Evolutionary conservation across 169 alveolate genomes (phyloP), one percentile per base, ranked within the genome.

Genomic region (Ichthyophthirius multifiliis): DNA sequence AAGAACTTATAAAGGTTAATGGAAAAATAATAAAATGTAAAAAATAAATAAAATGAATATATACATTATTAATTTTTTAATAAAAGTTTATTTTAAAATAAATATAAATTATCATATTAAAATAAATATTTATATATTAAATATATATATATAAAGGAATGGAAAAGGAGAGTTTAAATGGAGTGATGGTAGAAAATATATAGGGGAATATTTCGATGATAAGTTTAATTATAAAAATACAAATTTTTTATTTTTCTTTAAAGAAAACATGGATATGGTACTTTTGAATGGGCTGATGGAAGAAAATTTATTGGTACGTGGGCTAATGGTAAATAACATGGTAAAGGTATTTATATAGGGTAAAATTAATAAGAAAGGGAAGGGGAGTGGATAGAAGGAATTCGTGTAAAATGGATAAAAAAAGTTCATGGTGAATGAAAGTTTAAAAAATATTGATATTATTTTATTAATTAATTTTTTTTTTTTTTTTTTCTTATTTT

Each of bases 361-460:
- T 74, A 80, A 9, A 83, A 88, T 46, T 90, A 90, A 16, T 46
- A 75, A 39, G 82, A 82, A 65, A 85, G 87, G 63, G 81, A 74
- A 67, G 95, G 95, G 16, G 90, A 85, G 63, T 91, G 95, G 95
- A 64, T 76, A 39, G 87, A 86, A 34, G 94, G 94, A 31, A 88
- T 77, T 41, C 87, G 89, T 45, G 48, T 79, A 5, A 71, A 83
- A 82, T 85, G 92, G 90, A 16, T 82, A 31, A 92, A 85, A 27
- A 55, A 55, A 55, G n/a, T n/a, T n/a, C n/a, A n/a, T n/a, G n/a
- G n/a, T n/a, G n/a, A n/a, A n/a, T n/a, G n/a, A n/a, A n/a, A n/a
- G n/a, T n/a, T n/a, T n/a, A n/a, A n/a, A n/a, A n/a, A n/a, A n/a
- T n/a, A n/a, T n/a, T n/a, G n/a, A n/a, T n/a, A n/a, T n/a, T n/a